phyloP scores from a whole-genome alignment of 1,139 yeast species.

The Casaregolazyma lundiana region DNA sequence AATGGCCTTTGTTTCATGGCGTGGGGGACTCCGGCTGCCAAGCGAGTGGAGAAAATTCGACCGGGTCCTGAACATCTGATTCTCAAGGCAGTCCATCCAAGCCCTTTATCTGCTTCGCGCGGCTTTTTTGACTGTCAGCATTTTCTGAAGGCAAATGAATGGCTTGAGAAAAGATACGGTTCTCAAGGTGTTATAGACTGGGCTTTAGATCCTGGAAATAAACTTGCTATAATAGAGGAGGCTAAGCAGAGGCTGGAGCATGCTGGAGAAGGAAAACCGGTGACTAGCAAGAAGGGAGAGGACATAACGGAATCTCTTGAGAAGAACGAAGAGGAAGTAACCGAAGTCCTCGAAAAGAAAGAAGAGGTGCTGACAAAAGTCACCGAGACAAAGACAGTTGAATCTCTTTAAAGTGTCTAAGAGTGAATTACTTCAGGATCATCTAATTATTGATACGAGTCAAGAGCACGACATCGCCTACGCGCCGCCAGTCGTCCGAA shows the following conservation, averaged over 20 bases:
- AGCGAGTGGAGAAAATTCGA: slow-evolving; percentile 47
- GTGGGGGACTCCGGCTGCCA: slow-evolving; percentile 95
- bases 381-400: not conserved
- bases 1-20: slow-evolving; percentile 72
- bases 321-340: slow-evolving; percentile 4
- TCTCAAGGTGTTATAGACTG: slow-evolving; percentile 57
- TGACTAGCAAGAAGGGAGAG: not conserved
- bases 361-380: not conserved
- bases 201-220: slow-evolving; percentile 49
- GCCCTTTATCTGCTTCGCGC: slow-evolving; percentile 84
- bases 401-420: not conserved
- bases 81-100: slow-evolving; percentile 82
- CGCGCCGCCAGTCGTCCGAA: slow-evolving; percentile 83
- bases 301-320: slow-evolving; percentile 3
- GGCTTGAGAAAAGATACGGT: slow-evolving; percentile 52
- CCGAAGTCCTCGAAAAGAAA: not conserved
- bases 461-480: slow-evolving; percentile 72
- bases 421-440: not conserved
- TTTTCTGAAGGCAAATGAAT: slow-evolving; percentile 65
- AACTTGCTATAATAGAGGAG: slow-evolving; percentile 50
- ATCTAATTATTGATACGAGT: not conserved
- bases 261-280: slow-evolving; percentile 1
- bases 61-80: slow-evolving; percentile 39
- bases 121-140: slow-evolving; percentile 76
- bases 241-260: slow-evolving; percentile 8